Evolutionary conservation across 257 asterid species (phyloP).

Genomic region (Salvia splendens): DNA sequence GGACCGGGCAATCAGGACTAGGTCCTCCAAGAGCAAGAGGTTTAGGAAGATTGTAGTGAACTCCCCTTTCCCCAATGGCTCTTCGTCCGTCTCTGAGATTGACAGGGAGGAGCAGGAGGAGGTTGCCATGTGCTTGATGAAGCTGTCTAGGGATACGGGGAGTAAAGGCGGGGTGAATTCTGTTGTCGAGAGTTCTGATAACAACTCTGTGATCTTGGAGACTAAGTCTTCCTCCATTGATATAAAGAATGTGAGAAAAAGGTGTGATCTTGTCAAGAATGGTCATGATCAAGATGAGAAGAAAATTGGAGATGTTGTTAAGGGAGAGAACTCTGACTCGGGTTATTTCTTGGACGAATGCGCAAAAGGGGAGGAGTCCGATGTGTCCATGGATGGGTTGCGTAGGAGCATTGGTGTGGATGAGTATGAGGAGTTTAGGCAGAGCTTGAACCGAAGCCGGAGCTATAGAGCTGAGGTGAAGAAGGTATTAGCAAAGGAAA

Average conservation of each 20-base stretch:
- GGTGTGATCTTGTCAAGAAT: conserved; percentile 28
- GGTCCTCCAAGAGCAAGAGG: conserved; percentile 56
- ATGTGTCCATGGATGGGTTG: conserved; percentile 57
- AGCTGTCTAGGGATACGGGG: conserved; percentile 83
- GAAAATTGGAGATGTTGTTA: conserved; percentile 35
- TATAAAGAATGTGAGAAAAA: conserved; percentile 44
- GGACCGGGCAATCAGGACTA: conserved; percentile 48
- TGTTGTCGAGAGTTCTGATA: conserved; percentile 79
- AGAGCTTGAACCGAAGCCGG: conserved; percentile 42
- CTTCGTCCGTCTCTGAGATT: conserved; percentile 72
- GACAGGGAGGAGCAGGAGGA: conserved; percentile 85
- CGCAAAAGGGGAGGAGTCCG: conserved; percentile 49
- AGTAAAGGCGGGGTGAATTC: conserved; percentile 65
- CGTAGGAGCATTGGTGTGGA: conserved; percentile 29
- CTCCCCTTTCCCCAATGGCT: conserved; percentile 49
- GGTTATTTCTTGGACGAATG: conserved; percentile 66
- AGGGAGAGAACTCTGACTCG: conserved; percentile 59
- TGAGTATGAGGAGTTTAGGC: conserved; percentile 35
- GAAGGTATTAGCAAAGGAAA: conserved; percentile 31
- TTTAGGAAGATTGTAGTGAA: conserved; percentile 48
- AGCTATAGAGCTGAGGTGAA: conserved; percentile 40
- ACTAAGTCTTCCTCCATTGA: conserved; percentile 75
- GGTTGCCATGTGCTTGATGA: conserved; percentile 78
- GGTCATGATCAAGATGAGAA: conserved; percentile 30
- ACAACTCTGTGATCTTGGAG: conserved; percentile 74